Percentiles rank a stretch among this genome's conserved stretches.
These are phyloP conservation scores for Xylaria multiplex DNA, from an alignment of 2,329 filamentous ascomycete species.

Conservation along the genomic window DNA sequence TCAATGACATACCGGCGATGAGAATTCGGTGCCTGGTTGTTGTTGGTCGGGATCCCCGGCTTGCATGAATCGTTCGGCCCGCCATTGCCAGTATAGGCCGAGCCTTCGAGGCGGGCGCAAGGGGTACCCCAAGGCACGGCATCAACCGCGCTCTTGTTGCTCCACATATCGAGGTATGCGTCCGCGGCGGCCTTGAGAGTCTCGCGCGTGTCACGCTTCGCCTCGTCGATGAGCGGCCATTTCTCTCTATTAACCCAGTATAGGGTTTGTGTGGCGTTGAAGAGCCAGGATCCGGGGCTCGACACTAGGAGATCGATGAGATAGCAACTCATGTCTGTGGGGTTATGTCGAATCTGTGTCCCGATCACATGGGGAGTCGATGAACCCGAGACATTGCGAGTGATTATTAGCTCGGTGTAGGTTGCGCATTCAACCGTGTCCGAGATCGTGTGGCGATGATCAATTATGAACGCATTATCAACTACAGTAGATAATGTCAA, in stretches of 20 bases:
- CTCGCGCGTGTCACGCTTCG: slow-evolving; percentile 44
- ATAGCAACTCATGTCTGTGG: slow-evolving; percentile 41
- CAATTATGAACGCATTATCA: slow-evolving; percentile 42
- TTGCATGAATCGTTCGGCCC: slow-evolving; percentile 45
- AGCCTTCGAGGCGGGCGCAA: slow-evolving; percentile 49
- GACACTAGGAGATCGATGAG: slow-evolving; percentile 50
- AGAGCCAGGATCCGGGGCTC: slow-evolving; percentile 51
- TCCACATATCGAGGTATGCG: slow-evolving; percentile 53
- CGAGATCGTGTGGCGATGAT: slow-evolving; percentile 46
- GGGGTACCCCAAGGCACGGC: slow-evolving; percentile 51
- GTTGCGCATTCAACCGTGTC: slow-evolving; percentile 49
- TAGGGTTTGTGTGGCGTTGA: slow-evolving; percentile 51
- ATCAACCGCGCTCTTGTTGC: slow-evolving; percentile 45
- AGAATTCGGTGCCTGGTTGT: slow-evolving; percentile 45
- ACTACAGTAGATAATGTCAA: slow-evolving; percentile 26
- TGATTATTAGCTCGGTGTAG: slow-evolving; percentile 46
- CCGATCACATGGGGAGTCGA: slow-evolving; percentile 48
- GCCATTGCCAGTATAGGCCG: slow-evolving; percentile 44
- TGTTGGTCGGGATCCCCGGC: slow-evolving; percentile 44
- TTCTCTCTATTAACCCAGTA: slow-evolving; percentile 48
- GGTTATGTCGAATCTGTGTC: slow-evolving; percentile 50
- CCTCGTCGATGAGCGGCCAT: slow-evolving; percentile 48
- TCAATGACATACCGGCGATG: slow-evolving; percentile 49
- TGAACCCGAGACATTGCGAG: slow-evolving; percentile 37
- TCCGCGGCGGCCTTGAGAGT: slow-evolving; percentile 49